phyloP scores from a whole-genome alignment of 1,284 basidiomycete genomes.

The Peniophora sp. region DNA sequence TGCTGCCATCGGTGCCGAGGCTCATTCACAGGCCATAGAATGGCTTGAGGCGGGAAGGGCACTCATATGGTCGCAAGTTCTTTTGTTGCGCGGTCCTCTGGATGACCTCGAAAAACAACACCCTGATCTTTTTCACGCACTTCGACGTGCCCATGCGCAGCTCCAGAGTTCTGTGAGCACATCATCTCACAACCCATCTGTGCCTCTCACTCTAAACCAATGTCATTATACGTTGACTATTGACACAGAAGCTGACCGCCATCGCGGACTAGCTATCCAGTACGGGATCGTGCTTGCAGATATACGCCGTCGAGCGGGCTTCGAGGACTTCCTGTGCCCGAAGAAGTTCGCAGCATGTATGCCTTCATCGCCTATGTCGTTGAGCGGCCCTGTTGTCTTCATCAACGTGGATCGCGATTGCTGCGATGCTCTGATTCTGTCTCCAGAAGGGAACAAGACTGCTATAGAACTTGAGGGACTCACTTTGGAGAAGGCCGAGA shows the following conservation, averaged over 20 bases:
- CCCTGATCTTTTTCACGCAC: conserved; percentile 7
- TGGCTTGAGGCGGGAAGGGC: conserved; percentile 16
- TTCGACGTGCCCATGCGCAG: background rate
- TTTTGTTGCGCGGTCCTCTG: conserved; percentile 13
- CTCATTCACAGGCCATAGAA: conserved; percentile 8
- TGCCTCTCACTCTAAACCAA: background rate
- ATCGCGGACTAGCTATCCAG: background rate
- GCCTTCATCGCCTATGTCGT: background rate
- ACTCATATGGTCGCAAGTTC: conserved; percentile 15
- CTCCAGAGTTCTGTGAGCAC: background rate
- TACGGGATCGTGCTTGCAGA: background rate
- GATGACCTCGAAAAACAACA: conserved; percentile 9
- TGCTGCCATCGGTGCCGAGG: too few species aligned
- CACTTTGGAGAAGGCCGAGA: background rate
- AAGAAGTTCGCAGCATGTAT: background rate
- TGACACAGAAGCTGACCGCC: background rate
- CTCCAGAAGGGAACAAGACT: background rate
- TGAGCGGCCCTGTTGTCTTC: conserved; percentile 4
- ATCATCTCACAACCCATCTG: too few species aligned
- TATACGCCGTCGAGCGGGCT: background rate
- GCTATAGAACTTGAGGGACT: background rate
- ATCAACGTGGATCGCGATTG: background rate
- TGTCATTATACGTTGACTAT: too few species aligned
- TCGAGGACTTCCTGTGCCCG: background rate
- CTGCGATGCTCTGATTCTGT: background rate